Evolutionary conservation across 257 asterid species (phyloP).

Genomic region (Jacaranda mimosifolia): DNA sequence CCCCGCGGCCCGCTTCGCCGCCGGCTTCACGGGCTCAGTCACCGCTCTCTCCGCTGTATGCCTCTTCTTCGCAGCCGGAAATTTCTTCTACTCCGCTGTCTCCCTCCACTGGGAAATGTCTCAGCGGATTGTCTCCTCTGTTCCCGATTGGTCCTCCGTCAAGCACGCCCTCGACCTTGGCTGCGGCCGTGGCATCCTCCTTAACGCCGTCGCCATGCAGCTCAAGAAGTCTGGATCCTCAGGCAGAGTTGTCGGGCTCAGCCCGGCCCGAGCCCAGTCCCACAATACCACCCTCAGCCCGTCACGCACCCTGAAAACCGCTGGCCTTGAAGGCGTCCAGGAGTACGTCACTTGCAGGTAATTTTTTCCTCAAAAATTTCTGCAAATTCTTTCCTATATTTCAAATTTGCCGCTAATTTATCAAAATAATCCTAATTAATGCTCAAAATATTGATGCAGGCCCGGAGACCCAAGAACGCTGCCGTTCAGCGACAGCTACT

Average conservation of each 20-base stretch:
- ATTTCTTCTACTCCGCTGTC: slow-evolving; percentile 89
- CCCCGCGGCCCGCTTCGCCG: slow-evolving; percentile 74
- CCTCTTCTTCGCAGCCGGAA: slow-evolving; percentile 82
- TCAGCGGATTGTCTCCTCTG: slow-evolving; percentile 83
- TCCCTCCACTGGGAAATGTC: slow-evolving; percentile 94
- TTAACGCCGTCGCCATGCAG: slow-evolving; percentile 92
- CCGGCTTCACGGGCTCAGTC: slow-evolving; percentile 90
- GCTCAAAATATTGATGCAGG: slow-evolving; percentile 34
- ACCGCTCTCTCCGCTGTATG: slow-evolving; percentile 89
- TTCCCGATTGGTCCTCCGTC: slow-evolving; percentile 89
- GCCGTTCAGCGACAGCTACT: slow-evolving; percentile 80
- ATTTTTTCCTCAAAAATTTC: too few relatives aligned
- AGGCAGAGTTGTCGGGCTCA: slow-evolving; percentile 93
- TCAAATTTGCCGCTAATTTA: neutral
- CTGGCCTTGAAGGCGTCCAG: slow-evolving; percentile 89
- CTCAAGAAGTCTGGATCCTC: slow-evolving; percentile 90
- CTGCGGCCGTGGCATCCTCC: slow-evolving; percentile 91
- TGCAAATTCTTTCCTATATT: too few relatives aligned
- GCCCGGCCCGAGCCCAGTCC: slow-evolving; percentile 52
- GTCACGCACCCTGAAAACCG: slow-evolving; percentile 70
- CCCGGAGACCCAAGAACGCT: slow-evolving; percentile 86
- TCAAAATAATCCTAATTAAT: too few relatives aligned
- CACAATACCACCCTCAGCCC: slow-evolving; percentile 41
- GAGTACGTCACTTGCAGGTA: slow-evolving; percentile 95
- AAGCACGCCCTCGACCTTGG: slow-evolving; percentile 92